Base-by-base conservation (phyloP, 1,139 yeast genomes). In the Maudiozyma humilis region DNA sequence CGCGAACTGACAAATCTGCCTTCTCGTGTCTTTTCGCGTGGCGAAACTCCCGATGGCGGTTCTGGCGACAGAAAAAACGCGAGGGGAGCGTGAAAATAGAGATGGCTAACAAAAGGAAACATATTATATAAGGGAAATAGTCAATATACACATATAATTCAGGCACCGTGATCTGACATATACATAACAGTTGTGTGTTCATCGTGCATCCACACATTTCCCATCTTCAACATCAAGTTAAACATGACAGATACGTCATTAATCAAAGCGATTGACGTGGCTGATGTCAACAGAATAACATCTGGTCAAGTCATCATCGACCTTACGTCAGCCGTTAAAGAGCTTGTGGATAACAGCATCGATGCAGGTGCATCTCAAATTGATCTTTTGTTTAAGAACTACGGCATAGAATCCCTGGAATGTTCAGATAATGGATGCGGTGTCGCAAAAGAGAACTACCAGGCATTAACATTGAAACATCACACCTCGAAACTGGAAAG, bases 281-380 rank as follows among this genome's bases (percentile, higher is more conserved):
- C 46, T 17, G 72, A 68, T 52, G 72, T 88, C 8, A 87, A 84
- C 51, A 71, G 74, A 47, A 76, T 91, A 46, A 87, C 96, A 0
- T 86, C 96, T 0, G 96, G 96, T 0, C 97, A 91, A 62, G 97
- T 91, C 16, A 84, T 91, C 19, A 76, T 81, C 6, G 95, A 86
- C 55, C 65, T 91, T 32, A 70, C 77, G 0, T 77, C 89, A 0
- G 83, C 86, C 0, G 78, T 83, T 30, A 91, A 91, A 59, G 98
- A 91, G 61, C 66, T 89, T 10, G 71, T 91, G 1, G 98, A 91
- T 56, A 91, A 91, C 59, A 69, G 94, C 36, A 68, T 91, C 8
- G 97, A 89, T 63, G 94, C 96, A 0, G 62, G 70, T 25, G 75
- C 94, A 19, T 69, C 76, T 0, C 74, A 75, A 41, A 69, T 91